Base-by-base conservation (phyloP, 2,329 filamentous ascomycete species). In the Metarhizium anisopliae region DNA sequence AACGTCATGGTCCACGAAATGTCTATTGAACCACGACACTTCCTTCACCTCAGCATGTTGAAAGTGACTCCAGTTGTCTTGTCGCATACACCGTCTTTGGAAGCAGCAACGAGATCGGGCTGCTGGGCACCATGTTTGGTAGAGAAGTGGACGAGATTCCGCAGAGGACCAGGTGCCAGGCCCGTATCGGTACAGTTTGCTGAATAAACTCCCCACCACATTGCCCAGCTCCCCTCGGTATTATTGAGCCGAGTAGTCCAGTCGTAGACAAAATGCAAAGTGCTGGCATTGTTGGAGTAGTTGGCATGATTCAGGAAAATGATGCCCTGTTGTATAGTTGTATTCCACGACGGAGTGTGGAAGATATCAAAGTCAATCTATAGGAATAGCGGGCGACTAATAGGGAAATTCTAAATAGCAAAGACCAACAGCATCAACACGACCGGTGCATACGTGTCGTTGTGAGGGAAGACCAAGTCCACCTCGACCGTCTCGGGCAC, bases 381-480 rank as follows among this genome's bases (percentile, higher is more conserved):
- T 14, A 43, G 40, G n/a, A 13, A 6, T 8, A 43, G 40, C 10
- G 40, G 11, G 13, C 29, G 25, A 29, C 20, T 29, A 14, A n/a
- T 5, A 20, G 13, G 36, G 13, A 60, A 49, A 47, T 64, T 63
- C n/a, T 64, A 60, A 30, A 65, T 40, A 18, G 60, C 62, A 55
- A 66, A 66, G 42, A 65, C 59, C 52, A 66, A 42, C 32, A 63
- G 65, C 30, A 66, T 59, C 3, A 53, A 52, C 14, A 51, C 35
- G 14, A 56, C 56, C 10, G 61, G 64, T 29, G 60, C 56, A 56
- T 65, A 66, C 4, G 61, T 66, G 58, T 66, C 63, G 20, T 63
- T 62, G 50, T 62, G 63, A 6, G 65, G 64, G 54, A 67, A 66
- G 4, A 65, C 53, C 45, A 66, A 36, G 43, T 63, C 62, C 47